A percentile compares a stretch with the other conserved stretches of the same genome.
Conservation (phyloP, 1,139 yeast species). For the Sporopachydermia cereana region DNA sequence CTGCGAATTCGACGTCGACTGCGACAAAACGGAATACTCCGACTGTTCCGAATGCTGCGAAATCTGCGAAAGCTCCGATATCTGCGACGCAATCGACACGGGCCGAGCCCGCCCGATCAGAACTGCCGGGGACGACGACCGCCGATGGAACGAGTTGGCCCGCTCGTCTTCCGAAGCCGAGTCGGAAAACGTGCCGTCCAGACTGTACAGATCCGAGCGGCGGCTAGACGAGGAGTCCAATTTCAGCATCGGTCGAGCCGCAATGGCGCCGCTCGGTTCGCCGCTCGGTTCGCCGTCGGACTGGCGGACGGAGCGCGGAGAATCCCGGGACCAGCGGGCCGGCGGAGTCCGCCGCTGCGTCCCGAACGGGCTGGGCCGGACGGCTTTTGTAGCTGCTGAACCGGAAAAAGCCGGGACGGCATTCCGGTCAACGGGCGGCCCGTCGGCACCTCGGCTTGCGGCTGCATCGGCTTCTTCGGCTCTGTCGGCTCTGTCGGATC, state of each 20-base stretch:
- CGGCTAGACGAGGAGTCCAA: constrained; percentile 9
- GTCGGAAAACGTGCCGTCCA: constrained; percentile 10
- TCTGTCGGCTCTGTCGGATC: not conserved
- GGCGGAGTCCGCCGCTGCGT: too few species aligned
- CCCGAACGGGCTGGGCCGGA: not conserved
- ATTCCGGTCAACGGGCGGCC: not conserved
- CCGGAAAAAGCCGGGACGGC: not conserved
- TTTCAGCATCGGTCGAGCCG: constrained; percentile 8
- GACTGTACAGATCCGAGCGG: constrained; percentile 9
- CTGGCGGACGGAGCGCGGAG: too few species aligned
- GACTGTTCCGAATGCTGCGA: constrained; percentile 43
- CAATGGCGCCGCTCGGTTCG: constrained; percentile 8
- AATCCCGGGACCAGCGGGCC: too few species aligned
- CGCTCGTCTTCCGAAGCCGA: constrained; percentile 13
- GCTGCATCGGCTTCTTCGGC: not conserved
- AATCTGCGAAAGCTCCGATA: constrained; percentile 41
- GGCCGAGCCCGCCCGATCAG: constrained; percentile 35
- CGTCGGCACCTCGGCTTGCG: not conserved
- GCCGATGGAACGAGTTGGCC: constrained; percentile 12
- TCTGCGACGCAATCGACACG: constrained; percentile 53
- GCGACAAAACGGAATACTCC: constrained; percentile 21
- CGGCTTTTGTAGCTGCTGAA: not conserved
- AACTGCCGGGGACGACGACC: constrained; percentile 9
- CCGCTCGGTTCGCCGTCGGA: constrained; percentile 7
- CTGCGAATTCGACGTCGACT: constrained; percentile 5